phyloP scores from a whole-genome alignment of 2,329 filamentous ascomycete genomes.

The Colletotrichum kahawae region DNA sequence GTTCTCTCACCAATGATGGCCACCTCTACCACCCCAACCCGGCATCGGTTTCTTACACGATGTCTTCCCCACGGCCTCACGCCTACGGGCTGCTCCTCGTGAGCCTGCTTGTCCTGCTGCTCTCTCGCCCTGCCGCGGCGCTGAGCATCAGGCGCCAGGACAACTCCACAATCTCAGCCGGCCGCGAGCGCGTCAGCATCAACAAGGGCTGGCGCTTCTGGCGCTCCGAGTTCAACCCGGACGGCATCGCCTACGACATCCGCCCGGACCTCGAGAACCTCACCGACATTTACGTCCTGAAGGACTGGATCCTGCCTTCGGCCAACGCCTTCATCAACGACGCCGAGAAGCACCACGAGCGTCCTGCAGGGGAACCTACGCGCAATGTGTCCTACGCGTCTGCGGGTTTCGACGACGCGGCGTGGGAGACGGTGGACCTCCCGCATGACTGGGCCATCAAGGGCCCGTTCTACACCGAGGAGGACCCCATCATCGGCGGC shows the following conservation, averaged over 20 bases:
- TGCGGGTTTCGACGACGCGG: conserved; percentile 40
- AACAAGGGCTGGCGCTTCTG: conserved; percentile 43
- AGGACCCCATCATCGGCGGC: conserved; percentile 37
- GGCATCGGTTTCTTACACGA: not conserved
- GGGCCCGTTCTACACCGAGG: conserved; percentile 45
- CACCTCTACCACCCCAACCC: not conserved
- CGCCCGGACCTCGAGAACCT: conserved; percentile 25
- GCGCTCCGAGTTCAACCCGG: conserved; percentile 39
- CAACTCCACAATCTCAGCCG: not conserved
- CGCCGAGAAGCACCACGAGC: conserved; percentile 30
- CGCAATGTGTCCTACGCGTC: conserved; percentile 36
- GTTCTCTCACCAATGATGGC: not conserved
- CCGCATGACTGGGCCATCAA: conserved; percentile 57
- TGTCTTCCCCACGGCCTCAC: not conserved
- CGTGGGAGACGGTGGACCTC: conserved; percentile 45
- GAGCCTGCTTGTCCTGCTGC: not conserved
- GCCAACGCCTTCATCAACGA: conserved; percentile 45
- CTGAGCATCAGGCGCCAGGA: not conserved
- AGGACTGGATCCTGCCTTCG: conserved; percentile 45
- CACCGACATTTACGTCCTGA: conserved; percentile 29
- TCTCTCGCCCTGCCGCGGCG: not conserved
- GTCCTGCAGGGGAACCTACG: conserved; percentile 33
- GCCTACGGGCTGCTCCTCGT: not conserved
- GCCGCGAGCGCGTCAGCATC: conserved; percentile 33
- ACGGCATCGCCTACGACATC: conserved; percentile 34